Base-by-base conservation (phyloP, 2,329 filamentous ascomycete species). In the Ceratocystis albifundus region DNA sequence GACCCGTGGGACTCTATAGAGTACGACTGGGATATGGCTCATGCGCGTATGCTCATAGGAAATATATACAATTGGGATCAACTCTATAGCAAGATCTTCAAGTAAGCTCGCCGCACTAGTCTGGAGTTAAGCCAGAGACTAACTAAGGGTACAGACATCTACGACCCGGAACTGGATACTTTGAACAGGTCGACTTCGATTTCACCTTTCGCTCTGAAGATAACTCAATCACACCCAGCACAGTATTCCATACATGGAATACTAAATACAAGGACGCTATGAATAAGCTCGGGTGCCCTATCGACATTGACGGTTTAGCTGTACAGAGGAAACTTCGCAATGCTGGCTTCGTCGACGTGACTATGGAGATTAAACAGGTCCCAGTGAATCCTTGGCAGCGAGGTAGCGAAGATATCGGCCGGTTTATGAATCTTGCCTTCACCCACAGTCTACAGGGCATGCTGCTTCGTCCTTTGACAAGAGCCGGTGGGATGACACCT, bases 111-210 rank as follows among this genome's bases (percentile, higher is more conserved):
- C 25, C 30, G 36, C 61, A 50, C 50, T 61, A 68, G 20, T 32
- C n/a, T 25, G 46, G 4, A 20, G 17, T 32, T 3, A 7, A 22
- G 20, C 48, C 1, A 10, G 22, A 25, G 20, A 25, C 48, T 53
- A 53, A 53, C 22, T 1, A 53, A 15, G 12, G 3, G 8, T n/a
- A 32, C 69, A 90, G 88, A 65, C 89, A 95, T 72, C 80, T 96
- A 30, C 85, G 85, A 71, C 90, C 90, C 1, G 86, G 87, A 1
- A 81, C 78, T 50, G 93, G 92, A 65, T 83, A 81, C 73, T 81
- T 96, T 66, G 92, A 97, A 75, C 90, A 96, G 70, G 84, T 96
- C 61, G 93, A 97, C 74, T 88, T 97, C 65, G 90, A 97, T 75
- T 89, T 89, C 75, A 79, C 82, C 61, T 90, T 90, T 20, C 84